These are phyloP conservation scores for Aspergillus ruber DNA, from an alignment of 2,329 filamentous ascomycete species.

Conservation along the genomic window DNA sequence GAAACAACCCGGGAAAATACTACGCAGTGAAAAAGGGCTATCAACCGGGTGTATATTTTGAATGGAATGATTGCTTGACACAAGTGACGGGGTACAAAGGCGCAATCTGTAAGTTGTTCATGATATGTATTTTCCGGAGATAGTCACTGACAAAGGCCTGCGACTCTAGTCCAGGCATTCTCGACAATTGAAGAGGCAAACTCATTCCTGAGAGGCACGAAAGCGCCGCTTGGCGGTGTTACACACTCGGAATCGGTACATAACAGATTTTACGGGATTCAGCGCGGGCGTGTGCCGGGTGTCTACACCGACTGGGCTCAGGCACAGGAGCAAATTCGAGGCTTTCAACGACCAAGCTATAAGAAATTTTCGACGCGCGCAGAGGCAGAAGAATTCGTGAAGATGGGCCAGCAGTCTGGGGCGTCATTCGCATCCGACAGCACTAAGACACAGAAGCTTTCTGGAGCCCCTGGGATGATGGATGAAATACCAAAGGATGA, in stretches of 20 bases:
- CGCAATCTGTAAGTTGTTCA: slow-evolving; percentile 57
- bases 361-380: slow-evolving; percentile 61
- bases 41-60: slow-evolving; percentile 57
- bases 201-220: slow-evolving; percentile 63
- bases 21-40: slow-evolving; percentile 59
- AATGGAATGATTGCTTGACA: slow-evolving; percentile 56
- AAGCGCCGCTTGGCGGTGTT: slow-evolving; percentile 31
- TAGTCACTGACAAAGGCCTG: not conserved
- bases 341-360: slow-evolving; percentile 61
- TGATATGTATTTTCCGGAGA: not conserved
- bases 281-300: slow-evolving; percentile 51
- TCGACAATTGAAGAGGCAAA: slow-evolving; percentile 66
- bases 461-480: slow-evolving; percentile 32
- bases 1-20: slow-evolving; percentile 48
- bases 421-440: slow-evolving; percentile 20
- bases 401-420: slow-evolving; percentile 27
- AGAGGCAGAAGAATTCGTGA: slow-evolving; percentile 74
- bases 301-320: slow-evolving; percentile 63
- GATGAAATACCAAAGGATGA: slow-evolving; percentile 38
- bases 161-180: slow-evolving; percentile 70
- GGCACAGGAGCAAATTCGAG: slow-evolving; percentile 66
- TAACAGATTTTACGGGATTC: slow-evolving; percentile 56
- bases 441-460: slow-evolving; percentile 27
- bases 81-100: slow-evolving; percentile 60
- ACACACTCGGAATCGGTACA: slow-evolving; percentile 31